A percentile compares a stretch with the other conserved stretches of the same genome.
Conservation (phyloP, 2,329 filamentous ascomycete genomes). For the Emmonsiellopsis sp. region DNA sequence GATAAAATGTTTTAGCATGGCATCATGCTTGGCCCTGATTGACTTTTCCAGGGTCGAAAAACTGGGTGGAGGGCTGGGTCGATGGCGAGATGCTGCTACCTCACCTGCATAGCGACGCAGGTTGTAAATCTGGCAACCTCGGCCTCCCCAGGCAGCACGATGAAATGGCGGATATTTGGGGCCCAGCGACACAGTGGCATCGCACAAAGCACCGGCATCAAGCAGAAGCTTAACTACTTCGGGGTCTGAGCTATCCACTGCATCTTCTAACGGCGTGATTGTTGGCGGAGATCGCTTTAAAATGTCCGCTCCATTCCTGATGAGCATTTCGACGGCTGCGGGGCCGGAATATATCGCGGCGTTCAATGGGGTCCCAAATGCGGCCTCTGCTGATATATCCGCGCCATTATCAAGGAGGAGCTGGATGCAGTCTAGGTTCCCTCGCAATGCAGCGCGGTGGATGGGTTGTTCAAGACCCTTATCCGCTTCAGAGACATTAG, state of each 20-base stretch:
- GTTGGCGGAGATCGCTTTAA: neutral
- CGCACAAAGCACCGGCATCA: neutral
- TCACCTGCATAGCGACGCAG: no score
- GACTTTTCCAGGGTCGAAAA: no score
- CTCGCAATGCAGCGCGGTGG: neutral
- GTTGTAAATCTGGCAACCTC: no score
- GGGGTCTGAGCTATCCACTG: neutral
- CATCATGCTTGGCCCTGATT: no score
- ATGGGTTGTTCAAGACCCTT: neutral
- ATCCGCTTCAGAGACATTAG: neutral
- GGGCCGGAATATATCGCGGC: neutral
- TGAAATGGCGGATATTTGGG: no score
- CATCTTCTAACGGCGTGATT: neutral
- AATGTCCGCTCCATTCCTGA: neutral
- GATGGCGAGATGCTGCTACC: no score
- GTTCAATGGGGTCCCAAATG: neutral
- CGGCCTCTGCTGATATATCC: neutral
- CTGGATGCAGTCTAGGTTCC: neutral
- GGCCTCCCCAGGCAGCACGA: no score
- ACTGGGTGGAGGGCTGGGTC: no score
- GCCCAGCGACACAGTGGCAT: no score
- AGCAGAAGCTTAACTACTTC: neutral
- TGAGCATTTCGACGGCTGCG: neutral
- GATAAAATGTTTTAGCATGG: neutral
- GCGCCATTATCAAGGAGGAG: neutral